Percentiles rank a stretch among this genome's conserved stretches.
Evolutionary conservation across 139 green algal genomes (phyloP).

Genomic region (Picochlorum sp.): DNA sequence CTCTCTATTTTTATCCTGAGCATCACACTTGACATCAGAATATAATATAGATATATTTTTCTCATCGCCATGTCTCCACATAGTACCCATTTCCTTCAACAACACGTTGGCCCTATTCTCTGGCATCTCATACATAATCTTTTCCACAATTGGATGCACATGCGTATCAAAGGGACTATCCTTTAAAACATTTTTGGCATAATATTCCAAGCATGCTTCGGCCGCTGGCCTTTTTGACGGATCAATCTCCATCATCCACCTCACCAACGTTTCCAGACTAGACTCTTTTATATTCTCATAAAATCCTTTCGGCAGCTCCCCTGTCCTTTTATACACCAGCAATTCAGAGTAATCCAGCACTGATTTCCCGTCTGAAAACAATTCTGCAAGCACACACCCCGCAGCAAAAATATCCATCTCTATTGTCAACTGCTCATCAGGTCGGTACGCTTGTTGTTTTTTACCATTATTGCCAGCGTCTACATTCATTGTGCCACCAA

Average conservation of each 20-base stretch:
- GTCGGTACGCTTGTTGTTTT: too few species aligned
- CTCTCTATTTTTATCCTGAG: too few species aligned
- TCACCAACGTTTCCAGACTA: neutral
- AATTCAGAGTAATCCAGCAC: slow-evolving; percentile 72
- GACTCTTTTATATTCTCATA: neutral
- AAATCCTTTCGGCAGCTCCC: neutral
- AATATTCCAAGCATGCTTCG: neutral
- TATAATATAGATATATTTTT: too few species aligned
- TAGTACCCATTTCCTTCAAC: too few species aligned
- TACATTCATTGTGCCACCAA: too few species aligned
- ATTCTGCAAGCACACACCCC: slow-evolving; percentile 90
- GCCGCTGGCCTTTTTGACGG: neutral
- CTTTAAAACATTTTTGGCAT: too few species aligned
- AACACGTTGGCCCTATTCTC: slow-evolving; percentile 42
- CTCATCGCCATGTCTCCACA: too few species aligned
- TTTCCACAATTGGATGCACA: slow-evolving; percentile 59
- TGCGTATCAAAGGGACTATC: too few species aligned
- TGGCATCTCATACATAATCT: slow-evolving; percentile 47
- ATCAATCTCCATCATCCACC: neutral
- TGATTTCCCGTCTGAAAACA: slow-evolving; percentile 77
- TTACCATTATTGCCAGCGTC: too few species aligned
- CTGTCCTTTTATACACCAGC: slow-evolving; percentile 52
- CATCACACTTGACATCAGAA: too few species aligned
- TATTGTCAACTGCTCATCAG: slow-evolving; percentile 14
- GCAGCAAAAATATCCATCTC: slow-evolving; percentile 84